Conservation (phyloP, 805 yeast genomes). For the Starmerella powellii region DNA sequence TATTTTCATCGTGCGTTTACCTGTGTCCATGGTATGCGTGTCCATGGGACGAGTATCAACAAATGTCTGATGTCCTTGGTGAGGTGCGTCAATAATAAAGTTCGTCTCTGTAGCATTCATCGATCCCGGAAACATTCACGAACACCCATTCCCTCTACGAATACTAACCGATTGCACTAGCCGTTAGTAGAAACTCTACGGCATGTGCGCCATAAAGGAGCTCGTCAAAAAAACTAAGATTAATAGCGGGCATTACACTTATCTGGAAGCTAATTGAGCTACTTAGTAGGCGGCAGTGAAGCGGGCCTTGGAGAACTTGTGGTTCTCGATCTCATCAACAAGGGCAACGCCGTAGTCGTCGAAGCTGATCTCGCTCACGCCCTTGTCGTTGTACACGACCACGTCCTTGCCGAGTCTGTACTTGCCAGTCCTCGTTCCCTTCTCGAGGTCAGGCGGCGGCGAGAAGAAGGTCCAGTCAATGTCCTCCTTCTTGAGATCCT, state of each 20-base stretch:
- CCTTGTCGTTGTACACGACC: slow-evolving; percentile 7
- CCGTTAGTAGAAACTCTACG: no score
- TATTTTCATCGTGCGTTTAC: no score
- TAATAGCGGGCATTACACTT: neutral
- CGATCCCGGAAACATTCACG: no score
- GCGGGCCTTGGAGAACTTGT: slow-evolving; percentile 7
- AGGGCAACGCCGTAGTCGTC: slow-evolving; percentile 14
- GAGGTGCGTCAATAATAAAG: no score
- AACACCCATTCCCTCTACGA: no score
- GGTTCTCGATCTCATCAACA: slow-evolving; percentile 15
- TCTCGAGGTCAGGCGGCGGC: slow-evolving; percentile 9
- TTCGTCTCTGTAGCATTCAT: no score
- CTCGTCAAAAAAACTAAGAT: neutral
- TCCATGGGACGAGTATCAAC: no score
- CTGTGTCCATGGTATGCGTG: no score
- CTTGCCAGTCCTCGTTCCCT: slow-evolving; percentile 10
- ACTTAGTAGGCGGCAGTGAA: slow-evolving; percentile 14
- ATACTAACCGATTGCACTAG: no score
- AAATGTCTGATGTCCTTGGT: no score
- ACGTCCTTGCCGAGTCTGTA: slow-evolving; percentile 11
- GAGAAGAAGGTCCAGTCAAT: slow-evolving; percentile 15
- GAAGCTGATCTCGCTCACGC: slow-evolving; percentile 15
- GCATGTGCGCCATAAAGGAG: no score
- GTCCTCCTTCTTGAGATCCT: slow-evolving; percentile 4
- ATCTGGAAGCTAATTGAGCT: no score